phyloP scores from a whole-genome alignment of 768 basidiomycete genomes.

The Suillus alpinus region DNA sequence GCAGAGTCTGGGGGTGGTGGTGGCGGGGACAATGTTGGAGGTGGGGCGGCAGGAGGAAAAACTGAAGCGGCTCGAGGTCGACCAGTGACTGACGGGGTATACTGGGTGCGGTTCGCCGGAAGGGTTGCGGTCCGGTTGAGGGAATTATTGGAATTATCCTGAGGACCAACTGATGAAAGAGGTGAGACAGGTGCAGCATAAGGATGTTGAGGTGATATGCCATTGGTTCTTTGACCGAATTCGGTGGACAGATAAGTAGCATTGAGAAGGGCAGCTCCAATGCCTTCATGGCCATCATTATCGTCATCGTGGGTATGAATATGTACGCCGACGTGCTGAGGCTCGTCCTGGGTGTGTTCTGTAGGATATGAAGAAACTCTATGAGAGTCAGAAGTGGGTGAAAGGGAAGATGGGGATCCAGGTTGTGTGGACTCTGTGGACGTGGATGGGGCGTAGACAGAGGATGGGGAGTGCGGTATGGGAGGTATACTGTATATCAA shows the following conservation, averaged over 20 bases:
- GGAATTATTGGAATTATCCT: conserved; percentile 13
- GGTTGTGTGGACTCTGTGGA: conserved; percentile 36
- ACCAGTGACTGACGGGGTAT: conserved; percentile 21
- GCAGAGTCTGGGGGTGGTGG: conserved; percentile 48
- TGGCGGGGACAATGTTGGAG: conserved; percentile 58
- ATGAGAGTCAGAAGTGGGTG: conserved; percentile 48
- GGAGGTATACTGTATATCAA: conserved; percentile 86
- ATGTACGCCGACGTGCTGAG: conserved; percentile 14
- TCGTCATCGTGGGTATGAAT: conserved; percentile 27
- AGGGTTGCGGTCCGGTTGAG: conserved; percentile 36
- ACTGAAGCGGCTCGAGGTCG: conserved; percentile 56
- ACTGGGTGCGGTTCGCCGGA: conserved; percentile 27
- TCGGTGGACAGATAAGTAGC: conserved; percentile 29
- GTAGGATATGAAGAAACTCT: conserved; percentile 45
- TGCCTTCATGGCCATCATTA: conserved; percentile 39
- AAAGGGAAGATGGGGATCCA: conserved; percentile 33
- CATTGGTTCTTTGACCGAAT: conserved; percentile 9
- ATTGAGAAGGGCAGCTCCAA: conserved; percentile 45
- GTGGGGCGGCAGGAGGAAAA: conserved; percentile 65
- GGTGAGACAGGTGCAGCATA: conserved; percentile 40
- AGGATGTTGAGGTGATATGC: conserved; percentile 38
- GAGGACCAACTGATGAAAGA: conserved; percentile 13
- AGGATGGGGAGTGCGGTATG: conserved; percentile 61
- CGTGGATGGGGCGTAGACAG: conserved; percentile 43
- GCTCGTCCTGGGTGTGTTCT: conserved; percentile 38